Evolutionary conservation across 2,329 filamentous ascomycete species (phyloP).

Genomic region (Talaromyces atroroseus): DNA sequence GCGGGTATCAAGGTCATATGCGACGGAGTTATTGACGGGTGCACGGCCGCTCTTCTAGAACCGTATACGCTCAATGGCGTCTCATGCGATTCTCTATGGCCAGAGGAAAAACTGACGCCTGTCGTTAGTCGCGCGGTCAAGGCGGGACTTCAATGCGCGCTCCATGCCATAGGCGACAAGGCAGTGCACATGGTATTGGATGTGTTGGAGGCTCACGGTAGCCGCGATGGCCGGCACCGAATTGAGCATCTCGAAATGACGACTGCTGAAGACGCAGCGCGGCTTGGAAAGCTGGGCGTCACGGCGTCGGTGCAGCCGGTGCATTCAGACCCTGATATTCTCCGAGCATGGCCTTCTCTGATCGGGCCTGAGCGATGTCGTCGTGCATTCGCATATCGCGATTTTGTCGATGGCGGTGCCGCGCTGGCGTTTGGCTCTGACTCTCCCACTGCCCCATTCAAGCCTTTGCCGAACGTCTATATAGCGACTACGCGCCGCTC

Average conservation of each 20-base stretch:
- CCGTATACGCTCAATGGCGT: conserved; percentile 41
- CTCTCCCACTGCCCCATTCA: conserved; percentile 44
- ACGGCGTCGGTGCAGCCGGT: conserved; percentile 37
- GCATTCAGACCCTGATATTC: conserved; percentile 40
- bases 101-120: conserved; percentile 34
- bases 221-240: conserved; percentile 41
- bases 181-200: conserved; percentile 45
- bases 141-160: conserved; percentile 44
- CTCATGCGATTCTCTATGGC: conserved; percentile 45
- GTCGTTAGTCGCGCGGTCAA: conserved; percentile 42
- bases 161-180: conserved; percentile 49
- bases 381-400: conserved; percentile 48
- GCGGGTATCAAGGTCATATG: conserved; percentile 48
- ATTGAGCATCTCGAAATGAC: conserved; percentile 50
- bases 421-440: conserved; percentile 45
- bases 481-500: conserved; percentile 46
- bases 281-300: conserved; percentile 45
- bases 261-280: conserved; percentile 42
- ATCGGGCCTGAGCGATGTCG: conserved; percentile 42
- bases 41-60: conserved; percentile 45
- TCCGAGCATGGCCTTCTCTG: conserved; percentile 44
- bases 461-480: conserved; percentile 44
- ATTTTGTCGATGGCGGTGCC: conserved; percentile 45
- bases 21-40: conserved; percentile 48
- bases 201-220: conserved; percentile 36